Conservation (phyloP, 768 basidiomycete genomes). For the Mycena maculata region DNA sequence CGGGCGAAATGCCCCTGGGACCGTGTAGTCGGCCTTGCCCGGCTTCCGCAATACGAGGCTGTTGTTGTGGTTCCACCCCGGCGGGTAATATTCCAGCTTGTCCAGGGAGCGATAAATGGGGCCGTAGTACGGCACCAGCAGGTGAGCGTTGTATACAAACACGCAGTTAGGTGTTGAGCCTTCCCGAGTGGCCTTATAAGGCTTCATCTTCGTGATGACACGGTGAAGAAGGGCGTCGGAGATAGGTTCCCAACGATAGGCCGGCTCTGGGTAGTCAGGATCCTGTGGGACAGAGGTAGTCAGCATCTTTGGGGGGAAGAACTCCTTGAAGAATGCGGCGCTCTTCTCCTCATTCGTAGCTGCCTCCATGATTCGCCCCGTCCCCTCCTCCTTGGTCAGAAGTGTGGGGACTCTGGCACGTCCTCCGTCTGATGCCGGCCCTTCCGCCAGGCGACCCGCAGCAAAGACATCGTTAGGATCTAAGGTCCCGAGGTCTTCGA, state of each 20-base stretch:
- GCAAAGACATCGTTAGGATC: not conserved
- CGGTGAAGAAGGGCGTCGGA: slow-evolving; percentile 41
- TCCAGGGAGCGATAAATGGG: slow-evolving; percentile 44
- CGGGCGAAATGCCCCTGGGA: too few relatives aligned
- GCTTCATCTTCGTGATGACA: slow-evolving; percentile 42
- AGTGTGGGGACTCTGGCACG: slow-evolving; percentile 42
- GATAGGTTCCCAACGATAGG: too few relatives aligned
- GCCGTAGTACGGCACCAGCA: slow-evolving; percentile 40
- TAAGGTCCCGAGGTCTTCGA: slow-evolving; percentile 30
- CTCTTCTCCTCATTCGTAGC: slow-evolving; percentile 41
- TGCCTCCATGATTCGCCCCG: slow-evolving; percentile 8
- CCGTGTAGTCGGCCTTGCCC: too few relatives aligned
- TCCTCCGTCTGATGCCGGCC: slow-evolving; percentile 40
- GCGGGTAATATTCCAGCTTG: too few relatives aligned
- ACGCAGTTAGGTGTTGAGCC: slow-evolving; percentile 45
- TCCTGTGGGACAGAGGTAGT: too few relatives aligned
- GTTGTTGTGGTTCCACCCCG: too few relatives aligned
- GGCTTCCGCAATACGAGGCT: too few relatives aligned
- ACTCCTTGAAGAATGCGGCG: slow-evolving; percentile 26
- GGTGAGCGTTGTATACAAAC: slow-evolving; percentile 38
- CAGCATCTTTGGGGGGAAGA: too few relatives aligned
- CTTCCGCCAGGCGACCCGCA: slow-evolving; percentile 33
- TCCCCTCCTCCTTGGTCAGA: slow-evolving; percentile 5
- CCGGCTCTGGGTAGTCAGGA: too few relatives aligned
- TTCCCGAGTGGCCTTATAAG: slow-evolving; percentile 48